Conservation (phyloP, 192 early-diverging fungal species). For the Gigaspora rosea region DNA sequence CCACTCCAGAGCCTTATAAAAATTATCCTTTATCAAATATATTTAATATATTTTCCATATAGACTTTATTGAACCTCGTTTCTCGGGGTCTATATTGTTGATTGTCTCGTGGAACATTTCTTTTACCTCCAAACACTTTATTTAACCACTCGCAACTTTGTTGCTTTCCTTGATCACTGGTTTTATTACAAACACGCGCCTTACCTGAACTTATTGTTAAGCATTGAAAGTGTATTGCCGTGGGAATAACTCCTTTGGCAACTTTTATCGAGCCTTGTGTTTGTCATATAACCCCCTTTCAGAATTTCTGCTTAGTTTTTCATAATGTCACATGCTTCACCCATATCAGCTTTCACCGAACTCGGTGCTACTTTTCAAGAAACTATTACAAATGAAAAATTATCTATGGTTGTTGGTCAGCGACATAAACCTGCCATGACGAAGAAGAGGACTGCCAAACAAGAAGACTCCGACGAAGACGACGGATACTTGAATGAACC, state of each 20-base stretch:
- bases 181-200: not conserved
- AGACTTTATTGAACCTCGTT: too few relatives aligned
- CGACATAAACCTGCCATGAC: slow-evolving; percentile 9
- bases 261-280: too few relatives aligned
- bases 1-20: not conserved
- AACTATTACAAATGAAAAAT: not conserved
- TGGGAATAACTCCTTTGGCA: not conserved
- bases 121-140: not conserved
- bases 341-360: not conserved
- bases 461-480: slow-evolving; percentile 11
- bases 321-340: not conserved
- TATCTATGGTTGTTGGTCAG: not conserved
- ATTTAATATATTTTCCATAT: too few relatives aligned
- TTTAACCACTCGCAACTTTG: not conserved
- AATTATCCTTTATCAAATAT: not conserved
- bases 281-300: not conserved
- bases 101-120: not conserved
- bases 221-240: not conserved
- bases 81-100: not conserved
- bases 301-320: not conserved
- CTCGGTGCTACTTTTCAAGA: slow-evolving; percentile 5
- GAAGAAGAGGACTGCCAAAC: slow-evolving; percentile 14
- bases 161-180: not conserved
- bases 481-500: slow-evolving; percentile 10
- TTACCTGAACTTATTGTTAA: not conserved